Percentiles rank a stretch among this genome's conserved stretches.
Evolutionary conservation across 352 stramenopile species (phyloP).

Genomic region (Phytophthora podocarpi): DNA sequence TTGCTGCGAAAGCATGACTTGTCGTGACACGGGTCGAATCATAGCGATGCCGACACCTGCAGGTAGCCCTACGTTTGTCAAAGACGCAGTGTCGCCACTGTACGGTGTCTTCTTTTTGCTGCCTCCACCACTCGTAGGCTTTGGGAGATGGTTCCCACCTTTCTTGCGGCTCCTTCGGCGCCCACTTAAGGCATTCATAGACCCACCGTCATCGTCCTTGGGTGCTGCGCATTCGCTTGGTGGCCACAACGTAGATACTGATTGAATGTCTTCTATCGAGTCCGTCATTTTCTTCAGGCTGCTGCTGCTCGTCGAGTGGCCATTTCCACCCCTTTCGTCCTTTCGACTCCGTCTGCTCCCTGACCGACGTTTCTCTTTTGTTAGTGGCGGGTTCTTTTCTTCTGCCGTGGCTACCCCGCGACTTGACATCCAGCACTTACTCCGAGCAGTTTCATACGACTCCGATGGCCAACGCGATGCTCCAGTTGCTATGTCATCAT

Average conservation of each 20-base stretch:
- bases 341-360: slow-evolving; percentile 44
- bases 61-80: slow-evolving; percentile 23
- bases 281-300: slow-evolving; percentile 44
- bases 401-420: slow-evolving; percentile 51
- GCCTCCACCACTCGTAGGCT: slow-evolving; percentile 31
- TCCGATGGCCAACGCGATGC: slow-evolving; percentile 22
- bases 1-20: slow-evolving; percentile 43
- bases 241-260: slow-evolving; percentile 22
- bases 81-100: slow-evolving; percentile 4
- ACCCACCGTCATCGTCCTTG: slow-evolving; percentile 48
- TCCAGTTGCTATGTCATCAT: slow-evolving; percentile 26
- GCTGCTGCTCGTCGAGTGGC: slow-evolving; percentile 43
- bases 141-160: slow-evolving; percentile 45
- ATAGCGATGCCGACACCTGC: slow-evolving; percentile 33
- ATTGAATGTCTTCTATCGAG: slow-evolving; percentile 32
- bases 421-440: slow-evolving; percentile 42
- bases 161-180: slow-evolving; percentile 49
- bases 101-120: slow-evolving; percentile 45
- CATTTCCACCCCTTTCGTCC: slow-evolving; percentile 35
- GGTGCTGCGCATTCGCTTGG: slow-evolving; percentile 30
- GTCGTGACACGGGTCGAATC: slow-evolving; percentile 52
- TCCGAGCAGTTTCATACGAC: slow-evolving; percentile 41
- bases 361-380: slow-evolving; percentile 51
- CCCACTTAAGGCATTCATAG: slow-evolving; percentile 27
- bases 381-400: slow-evolving; percentile 38